phyloP scores from a whole-genome alignment of 176 grass and related monocot genomes.

The Pontederia paniculata region DNA sequence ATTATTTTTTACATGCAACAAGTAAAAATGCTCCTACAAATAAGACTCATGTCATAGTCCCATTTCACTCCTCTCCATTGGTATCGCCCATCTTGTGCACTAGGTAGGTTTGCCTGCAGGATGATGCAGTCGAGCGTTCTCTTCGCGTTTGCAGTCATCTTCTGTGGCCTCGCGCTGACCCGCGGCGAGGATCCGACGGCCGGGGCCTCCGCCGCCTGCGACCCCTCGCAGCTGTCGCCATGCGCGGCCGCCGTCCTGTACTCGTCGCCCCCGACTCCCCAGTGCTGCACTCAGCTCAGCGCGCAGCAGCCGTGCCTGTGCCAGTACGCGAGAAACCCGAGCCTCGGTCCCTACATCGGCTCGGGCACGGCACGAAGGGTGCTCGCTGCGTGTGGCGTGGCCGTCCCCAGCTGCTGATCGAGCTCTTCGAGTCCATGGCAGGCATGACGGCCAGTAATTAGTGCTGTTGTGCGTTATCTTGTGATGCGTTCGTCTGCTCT shows the following conservation, averaged over 20 bases:
- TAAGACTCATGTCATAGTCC: too few species aligned
- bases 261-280: not conserved
- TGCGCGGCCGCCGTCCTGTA: not conserved
- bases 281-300: not conserved
- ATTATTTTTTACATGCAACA: too few species aligned
- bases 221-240: not conserved
- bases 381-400: not conserved
- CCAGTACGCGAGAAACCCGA: slow-evolving; percentile 11
- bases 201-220: not conserved
- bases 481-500: too few species aligned
- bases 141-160: not conserved
- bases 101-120: too few species aligned
- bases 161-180: not conserved
- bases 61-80: too few species aligned
- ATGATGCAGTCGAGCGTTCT: too few species aligned
- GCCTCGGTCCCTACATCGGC: not conserved
- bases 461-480: too few species aligned
- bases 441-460: too few species aligned
- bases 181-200: not conserved
- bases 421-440: not conserved
- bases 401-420: slow-evolving; percentile 1
- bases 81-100: too few species aligned
- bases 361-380: not conserved
- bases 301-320: slow-evolving; percentile 8
- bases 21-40: too few species aligned